Evolutionary conservation across 2,329 filamentous ascomycete genomes (phyloP).

Genomic region (Colletotrichum sp.): DNA sequence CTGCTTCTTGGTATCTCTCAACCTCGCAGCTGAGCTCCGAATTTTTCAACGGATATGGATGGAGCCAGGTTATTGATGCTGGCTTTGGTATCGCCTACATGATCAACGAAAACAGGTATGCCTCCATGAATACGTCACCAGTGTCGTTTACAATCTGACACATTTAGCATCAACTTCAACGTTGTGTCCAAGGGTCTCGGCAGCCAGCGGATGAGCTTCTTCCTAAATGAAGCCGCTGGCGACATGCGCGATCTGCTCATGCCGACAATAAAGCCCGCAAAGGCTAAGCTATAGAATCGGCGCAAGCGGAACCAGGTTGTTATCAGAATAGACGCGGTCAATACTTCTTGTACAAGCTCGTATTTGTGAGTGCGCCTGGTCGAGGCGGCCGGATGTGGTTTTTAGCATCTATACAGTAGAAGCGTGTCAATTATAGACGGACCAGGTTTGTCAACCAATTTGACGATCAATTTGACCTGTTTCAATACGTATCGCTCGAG

Average conservation of each 20-base stretch:
- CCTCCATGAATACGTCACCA: not conserved
- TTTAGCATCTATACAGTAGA: conserved; percentile 2
- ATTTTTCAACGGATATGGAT: conserved; percentile 99
- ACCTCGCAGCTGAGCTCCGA: conserved; percentile 91
- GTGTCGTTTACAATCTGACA: not conserved
- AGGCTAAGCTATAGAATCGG: conserved; percentile 79
- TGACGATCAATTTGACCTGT: not conserved
- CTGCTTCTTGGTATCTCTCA: conserved; percentile 85
- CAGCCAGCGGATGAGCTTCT: conserved; percentile 93
- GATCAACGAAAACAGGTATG: conserved; percentile 97
- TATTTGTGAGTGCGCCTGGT: not conserved
- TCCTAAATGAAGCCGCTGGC: conserved; percentile 88
- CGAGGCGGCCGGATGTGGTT: not conserved
- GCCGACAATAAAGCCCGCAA: conserved; percentile 78
- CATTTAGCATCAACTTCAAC: conserved; percentile 89
- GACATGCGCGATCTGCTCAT: conserved; percentile 88
- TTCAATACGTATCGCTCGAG: not conserved
- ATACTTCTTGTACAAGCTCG: not conserved
- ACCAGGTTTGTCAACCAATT: not conserved
- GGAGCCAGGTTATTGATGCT: conserved; percentile 95
- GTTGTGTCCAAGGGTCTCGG: conserved; percentile 93
- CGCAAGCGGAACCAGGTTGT: not conserved
- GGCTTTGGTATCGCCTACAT: conserved; percentile 99
- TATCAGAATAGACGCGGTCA: not conserved
- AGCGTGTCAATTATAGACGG: conserved; percentile 7